Evolutionary conservation across 2,329 filamentous ascomycete species (phyloP), one percentile per base, ranked within the genome.

Genomic region (Rugonectria rugulosa): DNA sequence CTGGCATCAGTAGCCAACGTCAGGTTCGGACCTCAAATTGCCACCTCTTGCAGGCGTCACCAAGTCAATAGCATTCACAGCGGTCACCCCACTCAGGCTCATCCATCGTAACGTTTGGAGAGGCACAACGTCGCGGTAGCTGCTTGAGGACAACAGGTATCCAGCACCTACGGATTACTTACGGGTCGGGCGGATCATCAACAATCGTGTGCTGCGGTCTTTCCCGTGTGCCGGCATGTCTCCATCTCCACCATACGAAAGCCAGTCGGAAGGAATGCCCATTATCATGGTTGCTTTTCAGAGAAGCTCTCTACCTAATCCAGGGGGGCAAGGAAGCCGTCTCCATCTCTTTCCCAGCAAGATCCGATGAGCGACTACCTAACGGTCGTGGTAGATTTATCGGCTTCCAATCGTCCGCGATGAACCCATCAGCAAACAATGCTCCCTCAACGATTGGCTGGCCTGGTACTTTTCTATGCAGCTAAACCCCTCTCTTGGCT

Each of bases 211-310:
- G 52, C 34, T 42, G 34, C 32, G 41, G 15, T 37, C 20, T 49
- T 15, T 55, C 52, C 23, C 37, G 17, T 17, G 17, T 44, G 38
- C 34, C 32, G 26, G 32, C 40, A 19, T 45, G 29, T 32, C 36
- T 42, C 26, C 49, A 34, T 32, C 40, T 44, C 52, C 52, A 19
- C 52, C 45, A 34, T 43, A 20, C 15, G 34, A 20, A 27, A 38
- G 14, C 23, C 19, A 45, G 32, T 31, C 32, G 21, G 48, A 32
- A 49, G 6, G 38, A 43, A 38, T 42, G 27, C 38, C 21, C 37
- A 19, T 27, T 17, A 45, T 43, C 24, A 27, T 31, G 5, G n/a
- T 55, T 49, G 45, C 40, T 45, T 50, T 46, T 55, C 42, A n/a
- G 27, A 31, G 24, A 27, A 27, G 8, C 42, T 45, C 20, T 26